A percentile compares a stretch with the other conserved stretches of the same genome.
phyloP scores from a whole-genome alignment of 2,329 filamentous ascomycete genomes.

The Penicillium corylophilum region DNA sequence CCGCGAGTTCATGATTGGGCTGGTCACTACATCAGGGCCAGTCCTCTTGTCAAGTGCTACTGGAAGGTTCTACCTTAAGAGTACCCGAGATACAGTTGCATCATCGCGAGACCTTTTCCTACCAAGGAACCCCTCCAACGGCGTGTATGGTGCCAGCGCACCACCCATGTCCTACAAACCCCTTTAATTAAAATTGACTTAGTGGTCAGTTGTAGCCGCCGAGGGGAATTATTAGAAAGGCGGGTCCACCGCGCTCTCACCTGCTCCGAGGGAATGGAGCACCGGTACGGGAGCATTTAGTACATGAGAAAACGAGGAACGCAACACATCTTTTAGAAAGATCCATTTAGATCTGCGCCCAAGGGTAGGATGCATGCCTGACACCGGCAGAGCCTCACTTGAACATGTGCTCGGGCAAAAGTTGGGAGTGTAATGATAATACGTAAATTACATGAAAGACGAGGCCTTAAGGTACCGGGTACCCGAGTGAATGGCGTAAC shows the following conservation, averaged over 20 bases:
- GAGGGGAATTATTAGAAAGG: not conserved
- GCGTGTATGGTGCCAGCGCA: not conserved
- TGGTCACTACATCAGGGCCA: conserved; percentile 15
- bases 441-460: not conserved
- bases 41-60: conserved; percentile 5
- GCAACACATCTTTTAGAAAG: not conserved
- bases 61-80: conserved; percentile 17
- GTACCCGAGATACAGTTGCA: conserved; percentile 7
- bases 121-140: not conserved
- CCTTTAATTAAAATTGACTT: not conserved
- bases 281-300: not conserved
- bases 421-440: not conserved
- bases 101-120: conserved; percentile 11
- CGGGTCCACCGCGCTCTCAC: conserved; percentile 4
- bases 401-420: not conserved
- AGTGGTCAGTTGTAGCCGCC: not conserved
- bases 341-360: not conserved
- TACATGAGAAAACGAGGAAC: not conserved
- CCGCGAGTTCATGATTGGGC: not conserved
- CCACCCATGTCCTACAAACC: not conserved
- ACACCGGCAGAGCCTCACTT: not conserved
- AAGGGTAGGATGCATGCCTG: not conserved
- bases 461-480: not conserved
- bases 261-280: not conserved
- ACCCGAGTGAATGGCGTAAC: not conserved